Conservation (phyloP, 176 grass and related monocot genomes). For the Puccinellia tenuiflora region DNA sequence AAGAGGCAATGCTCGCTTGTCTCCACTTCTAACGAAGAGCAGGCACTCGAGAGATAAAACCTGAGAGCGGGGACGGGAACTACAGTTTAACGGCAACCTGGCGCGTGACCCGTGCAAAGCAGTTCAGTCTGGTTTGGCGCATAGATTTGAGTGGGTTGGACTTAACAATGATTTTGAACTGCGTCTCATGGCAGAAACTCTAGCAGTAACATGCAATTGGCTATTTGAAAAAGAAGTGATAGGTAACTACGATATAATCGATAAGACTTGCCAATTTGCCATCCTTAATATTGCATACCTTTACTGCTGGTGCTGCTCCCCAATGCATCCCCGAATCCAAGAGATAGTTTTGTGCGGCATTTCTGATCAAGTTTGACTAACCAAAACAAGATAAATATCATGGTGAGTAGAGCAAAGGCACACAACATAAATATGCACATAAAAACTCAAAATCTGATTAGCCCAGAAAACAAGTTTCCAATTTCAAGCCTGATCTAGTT, state of each 20-base stretch:
- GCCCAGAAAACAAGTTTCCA: conserved; percentile 2
- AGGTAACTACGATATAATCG: not conserved
- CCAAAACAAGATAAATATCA: conserved; percentile 28
- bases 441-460: not conserved
- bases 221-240: not conserved
- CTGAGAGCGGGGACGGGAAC: not conserved
- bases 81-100: not conserved
- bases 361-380: conserved; percentile 90
- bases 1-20: not conserved
- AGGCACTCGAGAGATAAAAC: not conserved
- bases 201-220: not conserved
- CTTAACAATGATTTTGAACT: not conserved
- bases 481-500: not conserved
- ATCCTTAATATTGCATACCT: conserved; percentile 49
- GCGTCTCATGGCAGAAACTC: not conserved
- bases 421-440: not conserved
- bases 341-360: conserved; percentile 76
- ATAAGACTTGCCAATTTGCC: not conserved
- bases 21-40: not conserved
- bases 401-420: conserved; percentile 12
- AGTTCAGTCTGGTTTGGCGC: not conserved
- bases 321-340: conserved; percentile 85
- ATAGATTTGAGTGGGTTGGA: not conserved
- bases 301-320: conserved; percentile 78
- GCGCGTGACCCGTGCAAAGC: not conserved